phyloP scores from a whole-genome alignment of 2,329 filamentous ascomycete genomes.

The Diplodia scrobiculata region DNA sequence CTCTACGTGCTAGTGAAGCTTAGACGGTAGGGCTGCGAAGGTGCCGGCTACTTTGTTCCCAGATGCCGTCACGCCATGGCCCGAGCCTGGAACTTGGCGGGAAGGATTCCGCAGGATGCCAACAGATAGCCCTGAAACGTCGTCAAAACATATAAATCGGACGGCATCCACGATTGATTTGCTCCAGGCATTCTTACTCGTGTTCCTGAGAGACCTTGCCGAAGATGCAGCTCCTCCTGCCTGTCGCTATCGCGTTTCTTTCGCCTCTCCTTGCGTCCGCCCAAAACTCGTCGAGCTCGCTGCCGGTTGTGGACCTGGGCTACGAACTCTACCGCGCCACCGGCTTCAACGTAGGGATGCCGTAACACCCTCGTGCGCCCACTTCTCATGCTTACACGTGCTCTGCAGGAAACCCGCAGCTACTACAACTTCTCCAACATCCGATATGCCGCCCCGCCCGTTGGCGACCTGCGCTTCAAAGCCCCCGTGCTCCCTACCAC shows the following conservation, averaged over 20 bases:
- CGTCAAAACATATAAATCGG: not conserved
- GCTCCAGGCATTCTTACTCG: not conserved
- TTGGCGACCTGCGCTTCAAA: conserved; percentile 55
- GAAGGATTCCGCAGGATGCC: not conserved
- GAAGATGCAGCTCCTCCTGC: not conserved
- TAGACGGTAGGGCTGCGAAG: no score
- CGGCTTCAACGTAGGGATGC: conserved; percentile 46
- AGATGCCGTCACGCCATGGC: not conserved
- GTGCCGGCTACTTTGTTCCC: not conserved
- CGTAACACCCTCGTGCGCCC: not conserved
- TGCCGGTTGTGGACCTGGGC: conserved; percentile 56
- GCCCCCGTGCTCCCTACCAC: conserved; percentile 49
- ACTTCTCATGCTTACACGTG: not conserved
- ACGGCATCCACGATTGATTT: not conserved
- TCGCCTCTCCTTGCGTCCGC: not conserved
- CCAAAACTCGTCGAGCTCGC: not conserved
- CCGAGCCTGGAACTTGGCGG: not conserved
- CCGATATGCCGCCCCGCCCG: conserved; percentile 57
- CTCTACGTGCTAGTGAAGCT: no score
- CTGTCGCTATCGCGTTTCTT: not conserved
- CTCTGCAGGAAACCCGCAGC: conserved; percentile 43
- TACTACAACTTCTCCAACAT: conserved; percentile 62
- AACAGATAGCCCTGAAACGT: no score
- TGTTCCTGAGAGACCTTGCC: not conserved
- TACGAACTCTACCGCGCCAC: conserved; percentile 57